Conservation (phyloP, 2,329 filamentous ascomycete species). For the Rhynchosporium secalis region DNA sequence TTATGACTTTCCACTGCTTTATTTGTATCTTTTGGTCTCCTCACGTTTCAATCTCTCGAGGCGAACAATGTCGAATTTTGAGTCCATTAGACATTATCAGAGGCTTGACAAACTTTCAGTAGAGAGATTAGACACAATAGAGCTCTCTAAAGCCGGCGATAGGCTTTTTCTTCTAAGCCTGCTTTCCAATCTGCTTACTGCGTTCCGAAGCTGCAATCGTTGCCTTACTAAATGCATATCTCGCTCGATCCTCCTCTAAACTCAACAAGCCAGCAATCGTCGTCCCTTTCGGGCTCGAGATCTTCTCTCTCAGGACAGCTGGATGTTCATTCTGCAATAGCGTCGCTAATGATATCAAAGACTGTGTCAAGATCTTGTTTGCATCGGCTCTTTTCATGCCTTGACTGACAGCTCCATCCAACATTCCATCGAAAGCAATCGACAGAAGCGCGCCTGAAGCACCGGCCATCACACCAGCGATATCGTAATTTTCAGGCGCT, state of each 20-base stretch:
- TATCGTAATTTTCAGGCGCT: conserved; percentile 68
- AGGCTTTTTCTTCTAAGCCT: not conserved
- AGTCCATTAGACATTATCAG: too few species aligned
- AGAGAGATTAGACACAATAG: too few species aligned
- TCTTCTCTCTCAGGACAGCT: conserved; percentile 71
- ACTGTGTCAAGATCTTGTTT: conserved; percentile 74
- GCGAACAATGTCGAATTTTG: too few species aligned
- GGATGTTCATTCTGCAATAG: conserved; percentile 67
- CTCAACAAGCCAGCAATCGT: conserved; percentile 74
- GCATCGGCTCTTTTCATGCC: conserved; percentile 72
- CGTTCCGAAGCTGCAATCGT: conserved; percentile 65
- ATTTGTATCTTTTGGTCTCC: too few species aligned
- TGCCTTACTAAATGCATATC: conserved; percentile 66
- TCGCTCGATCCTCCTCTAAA: conserved; percentile 70
- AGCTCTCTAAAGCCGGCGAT: too few species aligned
- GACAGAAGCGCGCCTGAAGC: conserved; percentile 76
- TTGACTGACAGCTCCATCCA: conserved; percentile 78
- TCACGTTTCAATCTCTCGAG: too few species aligned
- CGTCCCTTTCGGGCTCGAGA: conserved; percentile 74
- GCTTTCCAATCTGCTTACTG: conserved; percentile 34
- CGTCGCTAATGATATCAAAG: conserved; percentile 57
- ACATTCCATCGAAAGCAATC: conserved; percentile 71
- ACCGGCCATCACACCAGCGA: conserved; percentile 70
- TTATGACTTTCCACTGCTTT: too few species aligned
- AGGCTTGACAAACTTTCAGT: too few species aligned